phyloP scores from a whole-genome alignment of 2,329 filamentous ascomycete genomes.

The Piedraia hortae region DNA sequence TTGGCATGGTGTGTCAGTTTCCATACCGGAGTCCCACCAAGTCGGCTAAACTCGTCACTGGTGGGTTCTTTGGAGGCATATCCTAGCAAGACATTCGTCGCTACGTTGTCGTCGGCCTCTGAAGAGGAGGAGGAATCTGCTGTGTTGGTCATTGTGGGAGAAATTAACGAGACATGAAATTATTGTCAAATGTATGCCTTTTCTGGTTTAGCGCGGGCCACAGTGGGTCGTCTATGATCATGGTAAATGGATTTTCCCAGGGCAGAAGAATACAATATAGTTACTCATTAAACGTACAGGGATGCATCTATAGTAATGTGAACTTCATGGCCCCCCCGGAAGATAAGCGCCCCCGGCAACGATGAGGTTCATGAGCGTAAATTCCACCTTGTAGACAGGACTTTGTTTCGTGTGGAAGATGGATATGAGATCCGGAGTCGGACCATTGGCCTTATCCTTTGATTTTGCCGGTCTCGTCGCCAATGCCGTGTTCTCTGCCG shows the following conservation, averaged over 20 bases:
- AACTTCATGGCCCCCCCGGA: constrained; percentile 13
- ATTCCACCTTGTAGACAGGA: constrained; percentile 74
- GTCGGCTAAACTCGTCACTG: constrained; percentile 60
- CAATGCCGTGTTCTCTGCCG: constrained; percentile 2
- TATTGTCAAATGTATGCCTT: too few species aligned
- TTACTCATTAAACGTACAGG: too few species aligned
- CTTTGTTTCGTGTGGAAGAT: constrained; percentile 92
- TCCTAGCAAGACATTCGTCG: constrained; percentile 71
- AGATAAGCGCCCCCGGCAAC: constrained; percentile 51
- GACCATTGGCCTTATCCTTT: constrained; percentile 58
- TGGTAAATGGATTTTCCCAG: too few species aligned
- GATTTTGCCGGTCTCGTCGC: constrained; percentile 1
- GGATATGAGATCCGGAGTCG: constrained; percentile 76
- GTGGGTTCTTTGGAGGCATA: constrained; percentile 59
- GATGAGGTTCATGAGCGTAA: constrained; percentile 85
- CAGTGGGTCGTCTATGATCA: too few species aligned
- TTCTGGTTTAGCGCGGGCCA: too few species aligned
- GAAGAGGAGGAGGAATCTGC: constrained; percentile 66
- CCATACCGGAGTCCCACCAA: constrained; percentile 66
- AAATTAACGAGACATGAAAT: too few species aligned
- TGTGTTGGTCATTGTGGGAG: too few species aligned
- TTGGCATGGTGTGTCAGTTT: constrained; percentile 1
- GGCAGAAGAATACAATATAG: too few species aligned
- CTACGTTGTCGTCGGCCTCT: constrained; percentile 41
- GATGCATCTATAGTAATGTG: too few species aligned